A percentile compares a stretch with the other conserved stretches of the same genome.
phyloP scores from a whole-genome alignment of 225 moss, liverwort and hornwort species.

The Rhytidiadelphus loreus region DNA sequence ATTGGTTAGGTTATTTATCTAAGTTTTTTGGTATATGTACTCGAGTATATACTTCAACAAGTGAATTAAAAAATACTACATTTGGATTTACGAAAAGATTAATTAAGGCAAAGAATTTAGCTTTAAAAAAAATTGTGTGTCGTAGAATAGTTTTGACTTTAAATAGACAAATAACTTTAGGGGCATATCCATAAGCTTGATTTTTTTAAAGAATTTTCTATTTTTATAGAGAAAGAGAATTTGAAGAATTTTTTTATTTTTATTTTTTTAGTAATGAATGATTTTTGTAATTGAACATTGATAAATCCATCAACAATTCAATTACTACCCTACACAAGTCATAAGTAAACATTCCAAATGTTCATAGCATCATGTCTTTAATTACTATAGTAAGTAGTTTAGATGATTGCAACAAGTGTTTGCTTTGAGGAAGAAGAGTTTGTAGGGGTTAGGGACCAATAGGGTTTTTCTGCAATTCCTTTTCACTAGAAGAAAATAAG shows the following conservation, averaged over 20 bases:
- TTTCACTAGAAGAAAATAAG: too few relatives aligned
- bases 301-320: not conserved
- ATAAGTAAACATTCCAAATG: rapidly evolving
- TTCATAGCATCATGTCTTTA: not conserved
- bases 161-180: not conserved
- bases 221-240: not conserved
- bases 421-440: not conserved
- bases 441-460: not conserved
- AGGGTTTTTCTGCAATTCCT: not conserved
- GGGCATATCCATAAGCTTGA: not conserved
- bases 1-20: not conserved
- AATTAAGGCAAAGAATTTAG: not conserved
- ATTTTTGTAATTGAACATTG: not conserved
- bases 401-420: not conserved
- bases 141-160: not conserved
- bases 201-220: not conserved
- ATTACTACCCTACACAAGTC: not conserved
- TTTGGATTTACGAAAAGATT: not conserved
- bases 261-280: not conserved
- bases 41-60: too few relatives aligned
- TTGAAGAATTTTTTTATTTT: not conserved
- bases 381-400: not conserved
- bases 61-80: not conserved
- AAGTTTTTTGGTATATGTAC: not conserved
- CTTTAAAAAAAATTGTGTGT: not conserved